These are phyloP conservation scores for Neocallimastix lanati DNA, from an alignment of 192 early-diverging fungal species.

Conservation along the genomic window DNA sequence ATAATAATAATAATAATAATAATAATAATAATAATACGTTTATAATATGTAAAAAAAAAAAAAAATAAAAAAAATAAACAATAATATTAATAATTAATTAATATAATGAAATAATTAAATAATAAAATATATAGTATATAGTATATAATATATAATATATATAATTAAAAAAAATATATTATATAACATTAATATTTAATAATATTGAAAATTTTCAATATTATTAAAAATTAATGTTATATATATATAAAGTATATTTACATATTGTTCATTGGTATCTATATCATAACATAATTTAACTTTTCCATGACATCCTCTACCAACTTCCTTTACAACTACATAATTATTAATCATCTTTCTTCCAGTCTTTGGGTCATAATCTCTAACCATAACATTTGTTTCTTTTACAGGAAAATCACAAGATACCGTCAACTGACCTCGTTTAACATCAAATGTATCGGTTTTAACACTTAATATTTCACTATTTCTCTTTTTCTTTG, in stretches of 20 bases:
- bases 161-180: no score
- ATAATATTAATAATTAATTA: no score
- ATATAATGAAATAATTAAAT: no score
- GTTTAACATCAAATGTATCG: background rate
- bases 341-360: constrained; percentile 95
- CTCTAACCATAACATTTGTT: constrained; percentile 62
- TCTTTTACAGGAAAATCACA: constrained; percentile 40
- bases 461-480: background rate
- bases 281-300: constrained; percentile 77
- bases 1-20: no score
- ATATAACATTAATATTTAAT: no score
- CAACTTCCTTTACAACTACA: constrained; percentile 73
- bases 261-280: constrained; percentile 57
- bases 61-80: no score
- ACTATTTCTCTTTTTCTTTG: background rate
- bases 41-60: no score
- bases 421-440: background rate
- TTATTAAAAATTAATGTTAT: no score
- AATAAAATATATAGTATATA: no score
- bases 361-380: constrained; percentile 66
- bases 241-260: constrained; percentile 11
- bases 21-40: no score
- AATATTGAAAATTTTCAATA: no score
- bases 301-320: constrained; percentile 87
- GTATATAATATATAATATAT: no score